Evolutionary conservation across 345 rosid genomes (phyloP).

Genomic region (Microcos paniculata): DNA sequence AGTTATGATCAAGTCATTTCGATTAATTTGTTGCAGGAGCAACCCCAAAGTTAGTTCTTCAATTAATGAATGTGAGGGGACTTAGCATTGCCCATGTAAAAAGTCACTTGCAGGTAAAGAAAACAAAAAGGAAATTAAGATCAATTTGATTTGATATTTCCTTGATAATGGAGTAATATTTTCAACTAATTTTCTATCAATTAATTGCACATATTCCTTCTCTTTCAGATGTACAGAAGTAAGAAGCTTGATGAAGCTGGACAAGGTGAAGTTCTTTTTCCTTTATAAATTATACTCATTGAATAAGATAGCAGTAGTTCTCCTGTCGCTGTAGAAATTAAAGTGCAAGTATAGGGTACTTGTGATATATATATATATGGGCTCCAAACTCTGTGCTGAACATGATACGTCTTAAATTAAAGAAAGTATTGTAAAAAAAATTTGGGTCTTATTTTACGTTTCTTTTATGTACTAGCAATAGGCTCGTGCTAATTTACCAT

Average conservation of each 20-base stretch:
- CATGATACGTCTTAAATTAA: too few species aligned
- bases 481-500: too few species aligned
- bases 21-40: conserved; percentile 49
- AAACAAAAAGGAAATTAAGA: not conserved
- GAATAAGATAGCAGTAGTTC: not conserved
- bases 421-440: too few species aligned
- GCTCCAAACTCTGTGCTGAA: not conserved
- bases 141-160: not conserved
- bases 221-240: conserved; percentile 79
- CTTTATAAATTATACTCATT: not conserved
- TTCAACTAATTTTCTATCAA: not conserved
- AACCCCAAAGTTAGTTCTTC: conserved; percentile 86
- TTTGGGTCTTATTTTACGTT: too few species aligned
- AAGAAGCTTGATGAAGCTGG: conserved; percentile 76
- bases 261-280: conserved; percentile 49
- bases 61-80: conserved; percentile 81
- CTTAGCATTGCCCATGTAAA: conserved; percentile 90
- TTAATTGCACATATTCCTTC: not conserved
- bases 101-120: conserved; percentile 83
- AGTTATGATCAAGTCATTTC: too few species aligned
- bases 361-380: not conserved
- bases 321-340: not conserved
- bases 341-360: not conserved
- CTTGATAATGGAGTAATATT: not conserved
- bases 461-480: too few species aligned